Percentiles rank a stretch among this genome's conserved stretches.
These are phyloP conservation scores for Trichoderma harzianum DNA, from an alignment of 2,329 filamentous ascomycete species.

Conservation along the genomic window DNA sequence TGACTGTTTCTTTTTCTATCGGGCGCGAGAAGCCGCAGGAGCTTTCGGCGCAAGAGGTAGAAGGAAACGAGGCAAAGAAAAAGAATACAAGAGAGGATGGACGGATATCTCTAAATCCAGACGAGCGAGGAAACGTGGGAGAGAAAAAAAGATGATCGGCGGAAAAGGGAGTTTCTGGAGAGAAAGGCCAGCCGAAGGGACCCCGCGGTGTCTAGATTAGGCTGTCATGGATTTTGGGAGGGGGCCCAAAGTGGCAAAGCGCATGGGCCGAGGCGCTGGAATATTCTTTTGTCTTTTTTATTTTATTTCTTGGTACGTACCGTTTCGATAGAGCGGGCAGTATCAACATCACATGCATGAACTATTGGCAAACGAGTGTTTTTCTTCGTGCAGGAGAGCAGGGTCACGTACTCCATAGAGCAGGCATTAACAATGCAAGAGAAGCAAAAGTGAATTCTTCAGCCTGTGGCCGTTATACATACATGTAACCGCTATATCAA, in stretches of 20 bases:
- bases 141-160: neutral
- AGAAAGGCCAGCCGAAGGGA: neutral
- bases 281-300: neutral
- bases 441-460: neutral
- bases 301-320: neutral
- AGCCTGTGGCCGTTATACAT: neutral
- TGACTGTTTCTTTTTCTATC: neutral
- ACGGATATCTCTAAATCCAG: neutral
- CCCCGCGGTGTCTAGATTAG: conserved; percentile 2
- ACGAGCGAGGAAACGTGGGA: neutral
- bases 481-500: neutral
- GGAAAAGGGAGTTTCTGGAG: neutral
- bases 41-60: neutral
- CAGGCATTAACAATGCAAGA: neutral
- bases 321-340: neutral
- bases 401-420: neutral
- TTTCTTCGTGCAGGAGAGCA: neutral
- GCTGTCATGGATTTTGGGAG: neutral
- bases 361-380: no score
- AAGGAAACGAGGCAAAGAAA: neutral
- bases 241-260: conserved; percentile 8
- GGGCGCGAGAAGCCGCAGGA: neutral
- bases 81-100: neutral
- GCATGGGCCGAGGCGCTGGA: neutral
- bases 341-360: no score